Conservation (phyloP, 1,284 basidiomycete species). For the Athelia sp. region DNA sequence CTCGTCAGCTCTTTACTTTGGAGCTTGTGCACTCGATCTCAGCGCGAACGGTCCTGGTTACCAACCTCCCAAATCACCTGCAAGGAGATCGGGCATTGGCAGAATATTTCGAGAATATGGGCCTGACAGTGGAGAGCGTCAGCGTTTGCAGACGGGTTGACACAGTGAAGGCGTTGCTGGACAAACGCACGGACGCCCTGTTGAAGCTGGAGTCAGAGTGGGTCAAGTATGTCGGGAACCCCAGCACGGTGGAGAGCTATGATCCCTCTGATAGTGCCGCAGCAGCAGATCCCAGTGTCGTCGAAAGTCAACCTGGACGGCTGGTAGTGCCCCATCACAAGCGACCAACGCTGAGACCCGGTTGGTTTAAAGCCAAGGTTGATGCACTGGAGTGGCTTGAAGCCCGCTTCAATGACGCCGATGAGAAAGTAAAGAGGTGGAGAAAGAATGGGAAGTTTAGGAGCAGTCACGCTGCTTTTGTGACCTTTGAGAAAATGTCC, state of each 20-base stretch:
- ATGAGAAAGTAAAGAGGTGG: slow-evolving; percentile 73
- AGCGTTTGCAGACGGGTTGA: slow-evolving; percentile 84
- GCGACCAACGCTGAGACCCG: slow-evolving; percentile 64
- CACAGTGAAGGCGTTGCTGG: slow-evolving; percentile 68
- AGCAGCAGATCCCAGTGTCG: slow-evolving; percentile 23
- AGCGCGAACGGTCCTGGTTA: slow-evolving; percentile 88
- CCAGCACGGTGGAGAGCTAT: slow-evolving; percentile 72
- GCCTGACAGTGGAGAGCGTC: slow-evolving; percentile 81
- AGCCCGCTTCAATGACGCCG: slow-evolving; percentile 68
- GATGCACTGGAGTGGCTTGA: slow-evolving; percentile 88
- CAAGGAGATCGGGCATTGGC: slow-evolving; percentile 82
- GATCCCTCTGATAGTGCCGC: slow-evolving; percentile 57
- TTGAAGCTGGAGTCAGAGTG: slow-evolving; percentile 79
- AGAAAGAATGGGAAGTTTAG: slow-evolving; percentile 67
- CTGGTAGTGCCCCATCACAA: slow-evolving; percentile 71
- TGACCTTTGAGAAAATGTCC: slow-evolving; percentile 96
- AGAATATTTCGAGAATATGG: slow-evolving; percentile 90
- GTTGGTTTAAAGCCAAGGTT: slow-evolving; percentile 67
- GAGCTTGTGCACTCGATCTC: slow-evolving; percentile 93
- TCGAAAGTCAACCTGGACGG: slow-evolving; percentile 44
- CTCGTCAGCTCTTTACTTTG: slow-evolving; percentile 89
- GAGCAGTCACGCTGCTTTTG: slow-evolving; percentile 83
- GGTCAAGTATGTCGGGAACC: slow-evolving; percentile 91
- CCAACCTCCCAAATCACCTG: slow-evolving; percentile 78
- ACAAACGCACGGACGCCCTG: slow-evolving; percentile 74